phyloP scores from a whole-genome alignment of 257 asterid species.

The Solanum appendiculatum region DNA sequence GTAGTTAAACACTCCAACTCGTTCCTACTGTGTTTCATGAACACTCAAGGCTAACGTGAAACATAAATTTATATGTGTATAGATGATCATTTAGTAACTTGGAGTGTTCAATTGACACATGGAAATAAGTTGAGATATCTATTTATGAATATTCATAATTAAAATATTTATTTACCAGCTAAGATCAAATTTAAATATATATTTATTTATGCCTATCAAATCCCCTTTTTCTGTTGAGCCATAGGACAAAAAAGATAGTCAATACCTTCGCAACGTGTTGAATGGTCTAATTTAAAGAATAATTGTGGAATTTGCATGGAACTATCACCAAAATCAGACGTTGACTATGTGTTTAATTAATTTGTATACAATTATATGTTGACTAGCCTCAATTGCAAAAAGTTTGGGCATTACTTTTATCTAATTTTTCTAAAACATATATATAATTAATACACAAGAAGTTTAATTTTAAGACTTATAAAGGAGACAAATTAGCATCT shows the following conservation, averaged over 20 bases:
- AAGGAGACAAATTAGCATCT: background rate
- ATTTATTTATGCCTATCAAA: background rate
- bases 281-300: background rate
- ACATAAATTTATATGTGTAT: too few species aligned
- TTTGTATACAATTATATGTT: background rate
- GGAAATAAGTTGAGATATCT: background rate
- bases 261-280: background rate
- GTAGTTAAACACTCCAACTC: too few species aligned
- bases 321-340: background rate
- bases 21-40: rapidly evolving
- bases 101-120: background rate
- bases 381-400: background rate
- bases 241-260: background rate
- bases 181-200: too few species aligned
- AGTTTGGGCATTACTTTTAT: background rate
- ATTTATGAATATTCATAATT: too few species aligned
- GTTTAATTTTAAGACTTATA: background rate
- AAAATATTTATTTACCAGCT: background rate
- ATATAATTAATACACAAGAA: background rate
- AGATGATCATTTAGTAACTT: too few species aligned
- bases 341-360: background rate
- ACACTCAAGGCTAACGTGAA: background rate
- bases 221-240: background rate
- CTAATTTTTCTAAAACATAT: background rate
- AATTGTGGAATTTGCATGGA: background rate